Percentiles rank a stretch among this genome's conserved stretches.
Evolutionary conservation across 2,329 filamentous ascomycete species (phyloP).

Genomic region (Calonectria naviculata): DNA sequence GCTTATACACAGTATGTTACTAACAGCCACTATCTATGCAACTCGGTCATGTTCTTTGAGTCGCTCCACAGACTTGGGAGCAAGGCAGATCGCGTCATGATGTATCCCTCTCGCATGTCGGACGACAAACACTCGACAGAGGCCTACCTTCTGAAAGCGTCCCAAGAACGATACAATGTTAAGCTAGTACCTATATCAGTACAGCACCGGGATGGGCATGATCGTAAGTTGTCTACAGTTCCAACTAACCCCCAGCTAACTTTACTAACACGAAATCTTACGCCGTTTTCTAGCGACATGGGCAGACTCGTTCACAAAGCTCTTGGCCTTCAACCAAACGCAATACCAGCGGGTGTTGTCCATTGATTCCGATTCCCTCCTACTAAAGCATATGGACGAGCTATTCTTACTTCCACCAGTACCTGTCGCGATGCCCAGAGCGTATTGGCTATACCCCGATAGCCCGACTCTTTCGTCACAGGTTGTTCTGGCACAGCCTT

Average conservation of each 20-base stretch:
- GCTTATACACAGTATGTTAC: conserved; percentile 64
- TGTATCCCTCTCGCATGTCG: conserved; percentile 57
- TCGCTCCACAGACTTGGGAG: conserved; percentile 53
- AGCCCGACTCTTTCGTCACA: conserved; percentile 67
- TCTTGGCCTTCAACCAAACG: conserved; percentile 75
- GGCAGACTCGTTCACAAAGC: conserved; percentile 75
- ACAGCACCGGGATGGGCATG: conserved; percentile 48
- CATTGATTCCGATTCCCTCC: conserved; percentile 70
- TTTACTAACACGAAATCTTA: no score
- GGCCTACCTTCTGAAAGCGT: conserved; percentile 51
- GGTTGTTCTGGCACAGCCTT: conserved; percentile 70
- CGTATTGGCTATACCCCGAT: conserved; percentile 74
- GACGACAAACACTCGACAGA: conserved; percentile 39
- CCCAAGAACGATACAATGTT: conserved; percentile 56
- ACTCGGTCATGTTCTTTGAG: conserved; percentile 63
- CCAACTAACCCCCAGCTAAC: no score
- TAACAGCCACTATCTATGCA: conserved; percentile 58
- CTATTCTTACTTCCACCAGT: conserved; percentile 74
- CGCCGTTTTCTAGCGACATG: conserved; percentile 57
- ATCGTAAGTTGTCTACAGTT: conserved; percentile 46
- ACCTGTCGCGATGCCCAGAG: conserved; percentile 74
- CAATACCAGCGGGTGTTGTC: conserved; percentile 64
- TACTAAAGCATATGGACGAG: conserved; percentile 75
- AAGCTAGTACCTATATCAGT: conserved; percentile 55
- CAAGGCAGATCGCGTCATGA: conserved; percentile 56